Conservation (phyloP, 768 basidiomycete genomes). For the Floccularia luteovirens region DNA sequence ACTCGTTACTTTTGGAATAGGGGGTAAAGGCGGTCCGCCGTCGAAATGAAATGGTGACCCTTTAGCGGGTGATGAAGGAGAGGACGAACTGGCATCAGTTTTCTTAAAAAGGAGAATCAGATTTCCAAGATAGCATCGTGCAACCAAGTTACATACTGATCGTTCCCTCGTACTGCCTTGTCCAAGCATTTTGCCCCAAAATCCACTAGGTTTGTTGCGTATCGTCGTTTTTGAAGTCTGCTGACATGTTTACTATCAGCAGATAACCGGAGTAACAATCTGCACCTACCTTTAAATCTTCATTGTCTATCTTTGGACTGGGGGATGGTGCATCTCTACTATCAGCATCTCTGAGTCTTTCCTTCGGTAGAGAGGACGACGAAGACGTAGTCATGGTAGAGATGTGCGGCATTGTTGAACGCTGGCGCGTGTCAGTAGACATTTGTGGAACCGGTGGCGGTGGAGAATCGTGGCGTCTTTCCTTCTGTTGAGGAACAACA, state of each 20-base stretch:
- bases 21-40: constrained; percentile 42
- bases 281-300: constrained; percentile 40
- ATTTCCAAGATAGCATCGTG: constrained; percentile 8
- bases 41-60: constrained; percentile 33
- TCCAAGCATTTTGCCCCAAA: constrained; percentile 75
- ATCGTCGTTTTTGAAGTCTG: constrained; percentile 57
- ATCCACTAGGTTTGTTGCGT: constrained; percentile 71
- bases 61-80: constrained; percentile 22
- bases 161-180: constrained; percentile 59
- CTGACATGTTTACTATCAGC: constrained; percentile 7
- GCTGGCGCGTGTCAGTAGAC: constrained; percentile 22
- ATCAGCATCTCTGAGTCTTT: constrained; percentile 17
- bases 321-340: constrained; percentile 38
- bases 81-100: constrained; percentile 38
- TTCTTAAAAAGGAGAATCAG: constrained; percentile 30
- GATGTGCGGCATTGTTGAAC: constrained; percentile 34
- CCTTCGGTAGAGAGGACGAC: constrained; percentile 24
- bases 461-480: constrained; percentile 26
- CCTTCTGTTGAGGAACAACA: constrained; percentile 21
- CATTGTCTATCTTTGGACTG: constrained; percentile 32
- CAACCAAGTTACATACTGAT: constrained; percentile 38
- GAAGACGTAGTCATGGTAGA: constrained; percentile 15
- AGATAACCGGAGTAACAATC: constrained; percentile 2
- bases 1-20: constrained; percentile 35
- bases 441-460: constrained; percentile 35